These are phyloP conservation scores for Talaromyces sp. DNA, from an alignment of 2,329 filamentous ascomycete species.

Conservation along the genomic window DNA sequence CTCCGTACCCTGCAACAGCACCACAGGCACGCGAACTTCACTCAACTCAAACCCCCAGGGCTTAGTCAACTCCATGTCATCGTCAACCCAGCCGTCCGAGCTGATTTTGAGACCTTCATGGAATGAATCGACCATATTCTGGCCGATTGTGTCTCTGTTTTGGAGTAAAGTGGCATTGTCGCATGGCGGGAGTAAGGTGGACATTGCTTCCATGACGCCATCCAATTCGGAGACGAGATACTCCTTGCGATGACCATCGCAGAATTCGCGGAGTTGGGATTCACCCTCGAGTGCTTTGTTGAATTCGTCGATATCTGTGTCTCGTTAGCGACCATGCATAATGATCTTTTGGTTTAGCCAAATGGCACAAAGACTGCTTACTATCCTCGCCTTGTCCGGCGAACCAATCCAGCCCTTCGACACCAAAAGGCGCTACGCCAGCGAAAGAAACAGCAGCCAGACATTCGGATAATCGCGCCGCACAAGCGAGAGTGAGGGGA, in stretches of 20 bases:
- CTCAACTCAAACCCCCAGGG: constrained; percentile 9
- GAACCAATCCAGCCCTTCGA: constrained; percentile 3
- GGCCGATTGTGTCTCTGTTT: constrained; percentile 9
- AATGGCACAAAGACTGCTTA: neutral
- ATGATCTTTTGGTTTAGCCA: too few species aligned
- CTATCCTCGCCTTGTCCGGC: constrained; percentile 11
- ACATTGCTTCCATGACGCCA: neutral
- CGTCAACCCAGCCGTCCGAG: constrained; percentile 10
- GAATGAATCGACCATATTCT: neutral
- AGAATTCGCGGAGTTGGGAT: constrained; percentile 4
- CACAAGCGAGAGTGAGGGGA: constrained; percentile 6
- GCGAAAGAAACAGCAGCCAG: constrained; percentile 9
- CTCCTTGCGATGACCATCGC: neutral
- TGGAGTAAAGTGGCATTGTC: constrained; percentile 6
- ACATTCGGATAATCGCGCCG: constrained; percentile 6
- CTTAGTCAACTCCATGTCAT: neutral
- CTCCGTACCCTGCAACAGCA: constrained; percentile 2
- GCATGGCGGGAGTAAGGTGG: neutral
- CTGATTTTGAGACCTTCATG: neutral
- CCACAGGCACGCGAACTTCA: constrained; percentile 9
- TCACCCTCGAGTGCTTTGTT: constrained; percentile 1
- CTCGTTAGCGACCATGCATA: too few species aligned
- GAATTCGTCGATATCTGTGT: constrained; percentile 7
- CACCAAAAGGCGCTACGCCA: neutral
- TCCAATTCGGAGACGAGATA: neutral